phyloP scores from a whole-genome alignment of 2,329 filamentous ascomycete species.

The Fusarium continuum region DNA sequence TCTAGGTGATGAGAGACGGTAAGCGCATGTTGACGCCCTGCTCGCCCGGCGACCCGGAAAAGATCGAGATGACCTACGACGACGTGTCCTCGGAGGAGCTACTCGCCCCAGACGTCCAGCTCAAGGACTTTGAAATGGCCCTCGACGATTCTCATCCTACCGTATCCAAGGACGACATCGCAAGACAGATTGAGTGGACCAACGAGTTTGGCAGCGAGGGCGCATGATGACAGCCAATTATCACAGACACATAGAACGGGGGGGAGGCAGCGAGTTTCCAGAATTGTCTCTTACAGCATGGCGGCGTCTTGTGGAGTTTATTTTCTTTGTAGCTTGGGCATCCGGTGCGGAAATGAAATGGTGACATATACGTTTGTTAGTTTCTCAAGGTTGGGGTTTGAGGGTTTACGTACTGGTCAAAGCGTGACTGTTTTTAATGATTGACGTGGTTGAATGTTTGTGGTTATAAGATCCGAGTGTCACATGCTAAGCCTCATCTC shows the following conservation, averaged over 20 bases:
- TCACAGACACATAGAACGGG: conserved; percentile 3
- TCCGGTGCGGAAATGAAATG: conserved; percentile 26
- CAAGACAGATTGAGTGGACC: conserved; percentile 90
- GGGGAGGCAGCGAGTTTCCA: conserved; percentile 31
- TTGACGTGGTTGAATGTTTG: not conserved
- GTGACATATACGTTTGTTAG: conserved; percentile 17
- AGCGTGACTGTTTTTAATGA: not conserved
- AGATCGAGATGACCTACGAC: conserved; percentile 93
- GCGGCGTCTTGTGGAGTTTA: conserved; percentile 39
- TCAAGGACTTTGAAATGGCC: conserved; percentile 94
- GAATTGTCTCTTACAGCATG: conserved; percentile 40
- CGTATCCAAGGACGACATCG: conserved; percentile 86
- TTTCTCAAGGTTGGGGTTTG: conserved; percentile 12
- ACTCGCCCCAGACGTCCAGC: conserved; percentile 82
- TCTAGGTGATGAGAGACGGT: conserved; percentile 75
- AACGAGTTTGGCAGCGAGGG: conserved; percentile 96
- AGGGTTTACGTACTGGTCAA: conserved; percentile 2
- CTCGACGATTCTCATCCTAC: conserved; percentile 90
- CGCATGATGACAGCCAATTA: conserved; percentile 48
- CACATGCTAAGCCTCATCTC: too few relatives aligned
- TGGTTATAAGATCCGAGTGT: not conserved
- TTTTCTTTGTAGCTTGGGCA: conserved; percentile 34
- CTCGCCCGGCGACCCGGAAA: conserved; percentile 87
- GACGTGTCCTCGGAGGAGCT: conserved; percentile 85
- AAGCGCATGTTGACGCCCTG: conserved; percentile 82